A percentile compares a stretch with the other conserved stretches of the same genome.
Conservation (phyloP, 2,329 filamentous ascomycete genomes). For the Ophiocordyceps robertsii region DNA sequence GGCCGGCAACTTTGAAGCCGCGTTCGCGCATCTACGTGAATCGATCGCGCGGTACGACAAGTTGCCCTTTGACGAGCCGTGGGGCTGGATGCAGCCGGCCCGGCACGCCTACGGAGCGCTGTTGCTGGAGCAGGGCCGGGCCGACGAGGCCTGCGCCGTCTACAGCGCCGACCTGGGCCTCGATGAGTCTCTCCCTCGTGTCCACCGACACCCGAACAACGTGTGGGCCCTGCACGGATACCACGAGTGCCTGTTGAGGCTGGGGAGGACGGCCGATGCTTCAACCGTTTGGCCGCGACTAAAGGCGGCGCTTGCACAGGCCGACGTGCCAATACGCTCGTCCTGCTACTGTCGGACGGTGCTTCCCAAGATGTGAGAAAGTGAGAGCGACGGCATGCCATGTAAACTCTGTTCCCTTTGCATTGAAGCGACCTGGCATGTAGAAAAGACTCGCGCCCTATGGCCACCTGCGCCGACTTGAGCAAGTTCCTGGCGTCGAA, state of each 20-base stretch:
- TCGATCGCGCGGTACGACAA: conserved; percentile 47
- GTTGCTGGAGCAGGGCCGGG: conserved; percentile 50
- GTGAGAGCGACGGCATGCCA: no score
- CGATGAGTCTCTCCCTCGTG: conserved; percentile 45
- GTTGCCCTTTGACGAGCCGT: conserved; percentile 60
- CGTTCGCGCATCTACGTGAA: conserved; percentile 44
- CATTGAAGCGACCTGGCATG: no score
- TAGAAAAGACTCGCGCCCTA: no score
- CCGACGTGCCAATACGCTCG: conserved; percentile 42
- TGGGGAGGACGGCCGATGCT: conserved; percentile 29
- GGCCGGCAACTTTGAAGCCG: conserved; percentile 38
- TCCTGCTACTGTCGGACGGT: conserved; percentile 15
- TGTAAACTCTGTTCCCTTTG: no score
- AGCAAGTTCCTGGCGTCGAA: no score
- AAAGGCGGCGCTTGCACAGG: conserved; percentile 34
- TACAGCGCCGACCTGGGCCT: conserved; percentile 51
- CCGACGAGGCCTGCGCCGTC: conserved; percentile 39
- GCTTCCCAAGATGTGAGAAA: conserved; percentile 8
- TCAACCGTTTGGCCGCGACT: conserved; percentile 26
- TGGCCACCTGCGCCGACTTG: no score
- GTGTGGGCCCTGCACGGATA: conserved; percentile 65
- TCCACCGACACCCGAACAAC: conserved; percentile 56
- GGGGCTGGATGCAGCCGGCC: conserved; percentile 69
- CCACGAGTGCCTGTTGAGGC: conserved; percentile 50
- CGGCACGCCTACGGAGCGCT: conserved; percentile 59